phyloP scores from a whole-genome alignment of 2,329 filamentous ascomycete species.

The Aspergillus arachidicola region DNA sequence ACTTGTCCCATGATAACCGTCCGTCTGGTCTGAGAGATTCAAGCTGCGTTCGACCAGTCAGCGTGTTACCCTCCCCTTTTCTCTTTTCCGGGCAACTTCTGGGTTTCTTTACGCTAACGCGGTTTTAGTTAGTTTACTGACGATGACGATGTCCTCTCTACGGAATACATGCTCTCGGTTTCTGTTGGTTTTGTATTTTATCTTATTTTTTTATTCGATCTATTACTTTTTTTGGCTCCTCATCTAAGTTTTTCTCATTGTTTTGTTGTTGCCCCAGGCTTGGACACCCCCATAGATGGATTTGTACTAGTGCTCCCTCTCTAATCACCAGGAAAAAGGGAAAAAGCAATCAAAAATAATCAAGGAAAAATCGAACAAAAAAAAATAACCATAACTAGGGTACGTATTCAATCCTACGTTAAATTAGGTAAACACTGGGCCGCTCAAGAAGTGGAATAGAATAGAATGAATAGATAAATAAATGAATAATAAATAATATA shows the following conservation, averaged over 20 bases:
- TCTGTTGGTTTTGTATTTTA: not conserved
- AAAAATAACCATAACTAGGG: not conserved
- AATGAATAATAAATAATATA: not conserved
- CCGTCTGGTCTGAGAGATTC: not conserved
- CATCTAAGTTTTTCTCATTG: not conserved
- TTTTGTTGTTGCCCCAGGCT: constrained; percentile 1
- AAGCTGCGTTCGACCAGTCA: constrained; percentile 3
- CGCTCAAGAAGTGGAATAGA: not conserved
- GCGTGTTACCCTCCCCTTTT: constrained; percentile 2
- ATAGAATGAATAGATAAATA: not conserved
- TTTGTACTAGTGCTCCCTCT: not conserved
- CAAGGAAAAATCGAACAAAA: not conserved
- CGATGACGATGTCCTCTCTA: not conserved
- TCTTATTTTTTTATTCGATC: not conserved
- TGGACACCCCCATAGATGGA: not conserved
- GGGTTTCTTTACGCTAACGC: not conserved
- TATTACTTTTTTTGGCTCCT: not conserved
- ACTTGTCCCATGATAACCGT: constrained; percentile 1
- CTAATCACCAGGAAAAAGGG: not conserved
- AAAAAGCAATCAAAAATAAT: not conserved
- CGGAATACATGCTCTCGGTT: too few relatives aligned
- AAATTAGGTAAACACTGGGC: not conserved
- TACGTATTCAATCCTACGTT: not conserved
- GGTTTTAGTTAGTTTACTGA: not conserved
- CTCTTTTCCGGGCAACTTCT: not conserved